Base-by-base conservation (phyloP, 768 basidiomycete species). In the Phaffia australis region DNA sequence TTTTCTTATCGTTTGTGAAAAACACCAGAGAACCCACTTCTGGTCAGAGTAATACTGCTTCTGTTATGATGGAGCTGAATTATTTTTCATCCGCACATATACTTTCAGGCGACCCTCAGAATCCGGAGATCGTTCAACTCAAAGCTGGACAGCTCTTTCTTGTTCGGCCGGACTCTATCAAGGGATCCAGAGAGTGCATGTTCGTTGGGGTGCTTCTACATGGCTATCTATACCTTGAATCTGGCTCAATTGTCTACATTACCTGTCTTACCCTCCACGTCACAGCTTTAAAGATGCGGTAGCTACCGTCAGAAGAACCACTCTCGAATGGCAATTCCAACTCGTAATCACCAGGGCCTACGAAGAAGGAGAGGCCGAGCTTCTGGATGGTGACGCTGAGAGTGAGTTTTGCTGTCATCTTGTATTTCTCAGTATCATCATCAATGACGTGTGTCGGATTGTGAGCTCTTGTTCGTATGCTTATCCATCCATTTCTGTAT, bases 181-280 rank as follows among this genome's bases (percentile, higher is more conserved):
- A 92, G 68, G 87, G 89, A 25, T 88, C 88, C 25, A 80, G 93
- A 71, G 94, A 98, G 81, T 98, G 94, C 89, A 95, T 97, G 92
- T 95, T 74, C 70, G 89, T 79, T 23, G 3, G 19, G 6, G 15
- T 59, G 19, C 55, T 7, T 57, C 23, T 25, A 57, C 56, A 8
- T 25, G 2, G 2, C 27, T 48, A n/a, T 21, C 27, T 21, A 16
- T 25, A 25, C 9, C 18, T 52, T 5, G 11, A 6, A 30, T 50
- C 23, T 63, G 2, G 5, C 64, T 62, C 49, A 64, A 27, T 54
- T 27, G 52, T 54, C 16, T 16, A 54, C 52, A n/a, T 16, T 35
- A 1, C 30, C n/a, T 14, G 21, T 7, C 19, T 25, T 35, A 25
- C n/a, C 49, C 9, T 47, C 58, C 23, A 19, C 7, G 4, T 49